phyloP scores from a whole-genome alignment of 306 rosid species.

The Bauhinia variegata region DNA sequence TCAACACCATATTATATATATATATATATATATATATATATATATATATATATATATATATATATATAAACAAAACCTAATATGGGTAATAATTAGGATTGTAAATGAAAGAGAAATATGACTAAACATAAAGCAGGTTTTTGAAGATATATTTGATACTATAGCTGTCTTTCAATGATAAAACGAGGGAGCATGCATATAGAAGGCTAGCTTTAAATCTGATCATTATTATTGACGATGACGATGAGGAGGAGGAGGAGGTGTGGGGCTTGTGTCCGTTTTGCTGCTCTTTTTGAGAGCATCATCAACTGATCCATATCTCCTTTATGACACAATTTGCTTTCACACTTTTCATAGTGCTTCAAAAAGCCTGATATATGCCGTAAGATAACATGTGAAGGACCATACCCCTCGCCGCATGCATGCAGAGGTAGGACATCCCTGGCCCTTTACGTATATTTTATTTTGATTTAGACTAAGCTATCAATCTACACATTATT shows the following conservation, averaged over 20 bases:
- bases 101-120: conserved; percentile 5
- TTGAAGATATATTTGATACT: not conserved
- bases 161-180: not conserved
- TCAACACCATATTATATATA: too few species aligned
- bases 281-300: not conserved
- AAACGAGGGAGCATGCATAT: conserved; percentile 6
- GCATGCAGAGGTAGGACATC: too few species aligned
- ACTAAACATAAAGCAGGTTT: conserved; percentile 20
- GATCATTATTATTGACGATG: conserved; percentile 3
- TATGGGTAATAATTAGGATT: too few species aligned
- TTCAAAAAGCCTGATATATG: conserved; percentile 10
- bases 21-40: too few species aligned
- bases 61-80: too few species aligned
- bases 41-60: too few species aligned
- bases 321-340: conserved; percentile 24
- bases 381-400: too few species aligned
- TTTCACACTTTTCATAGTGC: conserved; percentile 34
- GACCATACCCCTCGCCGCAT: conserved; percentile 16
- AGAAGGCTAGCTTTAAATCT: not conserved
- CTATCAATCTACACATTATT: too few species aligned
- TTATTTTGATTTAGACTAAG: too few species aligned
- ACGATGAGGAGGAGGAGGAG: conserved; percentile 26
- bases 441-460: too few species aligned
- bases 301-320: conserved; percentile 13
- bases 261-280: conserved; percentile 11